Conservation (phyloP, 2,329 filamentous ascomycete genomes). For the Fusarium sublunatum region DNA sequence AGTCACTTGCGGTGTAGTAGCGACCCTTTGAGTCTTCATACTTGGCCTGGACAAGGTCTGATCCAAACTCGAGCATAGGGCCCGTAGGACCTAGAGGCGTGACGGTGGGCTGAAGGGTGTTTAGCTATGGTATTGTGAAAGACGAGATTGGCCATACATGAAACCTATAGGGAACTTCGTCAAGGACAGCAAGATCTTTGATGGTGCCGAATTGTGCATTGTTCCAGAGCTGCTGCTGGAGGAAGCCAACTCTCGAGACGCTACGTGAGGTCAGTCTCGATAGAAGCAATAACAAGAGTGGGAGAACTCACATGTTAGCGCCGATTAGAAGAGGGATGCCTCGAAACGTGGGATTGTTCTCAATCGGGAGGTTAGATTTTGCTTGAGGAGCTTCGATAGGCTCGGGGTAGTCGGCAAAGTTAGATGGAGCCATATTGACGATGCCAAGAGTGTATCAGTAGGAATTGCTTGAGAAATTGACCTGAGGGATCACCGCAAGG, state of each 20-base stretch:
- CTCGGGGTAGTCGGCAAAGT: constrained; percentile 59
- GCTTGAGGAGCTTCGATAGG: constrained; percentile 52
- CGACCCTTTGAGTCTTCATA: constrained; percentile 58
- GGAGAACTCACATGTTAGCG: constrained; percentile 65
- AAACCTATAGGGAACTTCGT: constrained; percentile 58
- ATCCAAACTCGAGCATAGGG: constrained; percentile 55
- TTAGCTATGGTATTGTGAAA: constrained; percentile 6
- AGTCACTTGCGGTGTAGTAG: constrained; percentile 80
- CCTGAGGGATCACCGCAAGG: background rate
- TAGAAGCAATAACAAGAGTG: background rate
- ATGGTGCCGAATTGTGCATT: constrained; percentile 70
- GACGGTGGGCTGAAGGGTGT: constrained; percentile 63
- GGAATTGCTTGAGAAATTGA: background rate
- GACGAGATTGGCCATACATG: constrained; percentile 55
- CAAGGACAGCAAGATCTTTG: constrained; percentile 60
- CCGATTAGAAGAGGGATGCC: constrained; percentile 72
- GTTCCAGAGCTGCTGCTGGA: constrained; percentile 75
- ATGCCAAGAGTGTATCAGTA: background rate
- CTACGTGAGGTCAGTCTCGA: constrained; percentile 52
- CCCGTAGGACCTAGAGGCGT: constrained; percentile 59
- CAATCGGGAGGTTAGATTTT: constrained; percentile 51
- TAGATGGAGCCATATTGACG: constrained; percentile 44
- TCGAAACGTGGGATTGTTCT: constrained; percentile 76
- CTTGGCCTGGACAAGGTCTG: constrained; percentile 55
- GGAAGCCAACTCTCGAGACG: constrained; percentile 66